These are phyloP conservation scores for Zymoseptoria pseudotritici DNA, from an alignment of 2,329 filamentous ascomycete genomes.

Conservation along the genomic window DNA sequence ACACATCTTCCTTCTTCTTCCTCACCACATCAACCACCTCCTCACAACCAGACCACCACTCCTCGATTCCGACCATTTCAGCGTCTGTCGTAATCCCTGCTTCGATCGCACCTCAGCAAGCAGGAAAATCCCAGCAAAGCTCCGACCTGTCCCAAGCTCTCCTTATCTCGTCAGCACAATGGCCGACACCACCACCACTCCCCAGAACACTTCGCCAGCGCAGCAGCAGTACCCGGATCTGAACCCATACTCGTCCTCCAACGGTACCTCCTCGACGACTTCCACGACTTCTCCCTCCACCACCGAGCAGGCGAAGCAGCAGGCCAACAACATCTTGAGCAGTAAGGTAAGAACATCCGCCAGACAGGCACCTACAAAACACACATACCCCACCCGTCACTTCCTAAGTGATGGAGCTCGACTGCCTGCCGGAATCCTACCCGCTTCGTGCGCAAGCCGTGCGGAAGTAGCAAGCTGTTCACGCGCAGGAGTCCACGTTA, in stretches of 20 bases:
- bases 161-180: not conserved
- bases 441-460: not conserved
- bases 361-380: not conserved
- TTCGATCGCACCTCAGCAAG: not conserved
- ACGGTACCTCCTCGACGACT: conserved; percentile 2
- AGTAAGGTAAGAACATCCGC: conserved; percentile 37
- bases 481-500: not conserved
- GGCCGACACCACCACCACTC: conserved; percentile 3
- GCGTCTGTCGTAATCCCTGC: not conserved
- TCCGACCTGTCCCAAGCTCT: not conserved
- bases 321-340: conserved; percentile 33
- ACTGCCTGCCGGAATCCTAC: not conserved
- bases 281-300: not conserved
- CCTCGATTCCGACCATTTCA: not conserved
- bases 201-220: conserved; percentile 16
- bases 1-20: no score
- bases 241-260: conserved; percentile 22
- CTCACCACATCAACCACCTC: not conserved
- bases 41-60: not conserved
- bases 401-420: not conserved
- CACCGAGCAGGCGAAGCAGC: conserved; percentile 10
- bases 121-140: not conserved
- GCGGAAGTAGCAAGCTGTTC: not conserved
- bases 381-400: not conserved
- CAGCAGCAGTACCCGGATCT: conserved; percentile 29